These are phyloP conservation scores for Takashimella koratensis DNA, from an alignment of 1,284 basidiomycete genomes.

Conservation along the genomic window DNA sequence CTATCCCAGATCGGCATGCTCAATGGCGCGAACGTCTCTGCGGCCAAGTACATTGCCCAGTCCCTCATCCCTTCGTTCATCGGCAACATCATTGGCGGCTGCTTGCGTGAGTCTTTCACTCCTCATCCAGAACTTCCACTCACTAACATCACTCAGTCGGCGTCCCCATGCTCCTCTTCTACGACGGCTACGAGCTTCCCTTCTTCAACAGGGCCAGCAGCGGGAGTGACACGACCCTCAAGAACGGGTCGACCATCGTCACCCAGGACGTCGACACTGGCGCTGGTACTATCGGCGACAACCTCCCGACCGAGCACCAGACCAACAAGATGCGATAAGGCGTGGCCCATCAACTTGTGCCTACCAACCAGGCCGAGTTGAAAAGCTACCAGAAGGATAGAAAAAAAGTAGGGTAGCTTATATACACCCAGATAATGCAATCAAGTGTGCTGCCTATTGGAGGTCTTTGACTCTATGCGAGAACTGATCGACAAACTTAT, in stretches of 20 bases:
- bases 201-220: neutral
- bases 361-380: no score
- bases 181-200: conserved; percentile 6
- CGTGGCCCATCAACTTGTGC: no score
- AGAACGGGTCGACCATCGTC: neutral
- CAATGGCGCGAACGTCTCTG: conserved; percentile 22
- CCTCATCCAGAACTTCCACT: neutral
- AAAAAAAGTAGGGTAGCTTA: no score
- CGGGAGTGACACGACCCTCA: neutral
- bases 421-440: no score
- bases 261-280: neutral
- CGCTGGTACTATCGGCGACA: neutral
- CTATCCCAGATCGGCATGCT: conserved; percentile 30
- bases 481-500: no score
- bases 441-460: no score
- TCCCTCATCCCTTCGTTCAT: conserved; percentile 26
- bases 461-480: no score
- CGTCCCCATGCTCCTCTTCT: conserved; percentile 8
- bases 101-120: conserved; percentile 7
- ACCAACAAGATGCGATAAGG: no score
- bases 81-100: conserved; percentile 21
- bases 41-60: conserved; percentile 18
- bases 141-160: conserved; percentile 1
- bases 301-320: neutral
- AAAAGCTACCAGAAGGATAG: no score